Conservation (phyloP, 352 stramenopile genomes). For the Thraustochytrium striatum region DNA sequence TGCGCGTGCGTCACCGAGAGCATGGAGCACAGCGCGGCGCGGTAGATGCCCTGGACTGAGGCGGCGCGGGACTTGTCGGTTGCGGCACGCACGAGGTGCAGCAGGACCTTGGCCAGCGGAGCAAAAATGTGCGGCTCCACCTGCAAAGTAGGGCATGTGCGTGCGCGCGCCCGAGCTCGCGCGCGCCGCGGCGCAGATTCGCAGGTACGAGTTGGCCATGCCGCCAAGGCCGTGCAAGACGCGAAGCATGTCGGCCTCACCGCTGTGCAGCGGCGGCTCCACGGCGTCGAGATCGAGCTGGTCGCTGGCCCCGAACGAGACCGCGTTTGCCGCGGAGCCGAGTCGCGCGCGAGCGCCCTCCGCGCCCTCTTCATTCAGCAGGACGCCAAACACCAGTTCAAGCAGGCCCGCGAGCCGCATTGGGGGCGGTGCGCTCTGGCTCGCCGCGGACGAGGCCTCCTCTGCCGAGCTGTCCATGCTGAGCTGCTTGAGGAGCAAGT, state of each 20-base stretch:
- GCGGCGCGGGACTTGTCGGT: neutral
- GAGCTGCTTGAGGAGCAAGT: no score
- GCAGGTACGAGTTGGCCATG: conserved; percentile 6
- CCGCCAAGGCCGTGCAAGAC: neutral
- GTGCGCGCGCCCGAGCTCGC: neutral
- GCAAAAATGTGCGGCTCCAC: conserved; percentile 13
- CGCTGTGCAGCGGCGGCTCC: no score
- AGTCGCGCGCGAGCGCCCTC: no score
- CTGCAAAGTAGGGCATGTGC: conserved; percentile 37
- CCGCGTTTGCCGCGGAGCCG: neutral
- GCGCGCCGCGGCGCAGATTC: neutral
- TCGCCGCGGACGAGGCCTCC: no score
- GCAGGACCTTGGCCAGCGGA: conserved; percentile 12
- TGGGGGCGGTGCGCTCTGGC: no score
- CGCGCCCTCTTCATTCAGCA: no score
- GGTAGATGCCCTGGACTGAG: neutral
- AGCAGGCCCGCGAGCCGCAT: no score
- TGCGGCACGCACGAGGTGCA: neutral
- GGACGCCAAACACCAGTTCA: no score
- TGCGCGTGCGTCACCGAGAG: conserved; percentile 10
- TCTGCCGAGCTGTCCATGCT: no score
- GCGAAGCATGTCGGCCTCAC: neutral
- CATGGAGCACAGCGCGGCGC: neutral
- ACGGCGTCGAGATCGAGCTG: neutral
- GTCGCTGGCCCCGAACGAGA: neutral